Evolutionary conservation across 169 alveolate species (phyloP).

Genomic region (Fabrea salina): DNA sequence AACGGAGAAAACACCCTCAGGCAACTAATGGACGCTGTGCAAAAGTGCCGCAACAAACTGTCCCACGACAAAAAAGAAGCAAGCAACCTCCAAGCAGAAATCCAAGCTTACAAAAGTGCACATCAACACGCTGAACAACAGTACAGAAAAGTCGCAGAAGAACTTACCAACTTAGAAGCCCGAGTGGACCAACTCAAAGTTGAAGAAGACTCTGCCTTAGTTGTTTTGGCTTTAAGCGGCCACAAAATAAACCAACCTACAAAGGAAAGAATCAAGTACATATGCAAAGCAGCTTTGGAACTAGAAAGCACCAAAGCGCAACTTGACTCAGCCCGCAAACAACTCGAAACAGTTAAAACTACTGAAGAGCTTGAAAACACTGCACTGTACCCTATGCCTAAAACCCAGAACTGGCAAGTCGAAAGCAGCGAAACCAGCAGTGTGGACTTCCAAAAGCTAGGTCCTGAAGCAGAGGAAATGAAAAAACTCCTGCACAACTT

Average conservation of each 20-base stretch:
- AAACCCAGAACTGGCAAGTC: neutral
- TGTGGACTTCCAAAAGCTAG: neutral
- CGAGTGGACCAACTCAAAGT: neutral
- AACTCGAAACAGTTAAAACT: neutral
- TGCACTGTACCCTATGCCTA: neutral
- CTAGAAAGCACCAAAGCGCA: neutral
- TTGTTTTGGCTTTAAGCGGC: neutral
- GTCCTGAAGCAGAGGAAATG: neutral
- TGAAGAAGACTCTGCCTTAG: slow-evolving; percentile 14
- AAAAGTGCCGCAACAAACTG: slow-evolving; percentile 14
- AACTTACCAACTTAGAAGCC: neutral
- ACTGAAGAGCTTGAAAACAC: neutral
- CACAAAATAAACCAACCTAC: neutral
- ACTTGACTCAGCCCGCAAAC: neutral
- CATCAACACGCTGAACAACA: neutral
- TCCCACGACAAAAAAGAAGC: neutral
- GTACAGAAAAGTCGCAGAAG: neutral
- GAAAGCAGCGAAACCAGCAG: neutral
- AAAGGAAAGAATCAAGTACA: neutral
- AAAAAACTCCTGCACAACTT: neutral
- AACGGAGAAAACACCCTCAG: slow-evolving; percentile 17
- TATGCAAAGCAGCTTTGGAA: neutral
- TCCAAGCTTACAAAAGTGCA: neutral
- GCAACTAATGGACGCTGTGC: slow-evolving; percentile 23
- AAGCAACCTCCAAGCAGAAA: neutral